Conservation (phyloP, 495 filamentous ascomycete genomes). For the Talaromyces trachyspermus region DNA sequence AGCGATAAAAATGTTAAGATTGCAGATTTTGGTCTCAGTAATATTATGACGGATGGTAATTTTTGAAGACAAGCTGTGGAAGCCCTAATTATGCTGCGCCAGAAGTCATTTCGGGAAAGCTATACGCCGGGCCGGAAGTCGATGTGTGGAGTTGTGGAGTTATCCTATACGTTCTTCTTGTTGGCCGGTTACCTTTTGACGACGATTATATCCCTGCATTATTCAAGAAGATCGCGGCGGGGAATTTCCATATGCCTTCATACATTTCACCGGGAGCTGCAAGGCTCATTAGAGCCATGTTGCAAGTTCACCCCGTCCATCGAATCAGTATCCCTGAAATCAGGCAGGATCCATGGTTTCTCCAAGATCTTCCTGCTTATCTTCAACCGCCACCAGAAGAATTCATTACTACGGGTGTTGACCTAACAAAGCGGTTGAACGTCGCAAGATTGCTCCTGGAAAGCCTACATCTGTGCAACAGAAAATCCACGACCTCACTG, state of each 20-base stretch:
- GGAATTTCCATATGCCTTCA: constrained; percentile 78
- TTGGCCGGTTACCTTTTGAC: constrained; percentile 89
- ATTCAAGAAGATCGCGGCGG: constrained; percentile 84
- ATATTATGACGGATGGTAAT: constrained; percentile 99
- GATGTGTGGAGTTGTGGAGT: constrained; percentile 99
- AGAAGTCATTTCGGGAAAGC: constrained; percentile 94
- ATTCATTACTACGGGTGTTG: constrained; percentile 85
- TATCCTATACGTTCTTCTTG: constrained; percentile 91
- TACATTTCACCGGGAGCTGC: constrained; percentile 85
- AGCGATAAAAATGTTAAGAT: constrained; percentile 96
- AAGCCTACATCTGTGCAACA: constrained; percentile 72
- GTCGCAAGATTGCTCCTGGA: constrained; percentile 65
- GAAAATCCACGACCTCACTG: constrained; percentile 84
- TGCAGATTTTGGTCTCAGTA: constrained; percentile 95
- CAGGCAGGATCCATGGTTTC: constrained; percentile 91
- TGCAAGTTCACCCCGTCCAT: constrained; percentile 90
- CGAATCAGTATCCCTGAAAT: constrained; percentile 91
- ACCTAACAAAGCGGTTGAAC: constrained; percentile 81
- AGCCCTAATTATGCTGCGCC: constrained; percentile 97
- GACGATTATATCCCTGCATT: constrained; percentile 89
- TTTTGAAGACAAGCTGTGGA: constrained; percentile 98
- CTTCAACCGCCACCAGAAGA: constrained; percentile 86
- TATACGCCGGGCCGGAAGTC: constrained; percentile 95
- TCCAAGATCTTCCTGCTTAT: constrained; percentile 74
- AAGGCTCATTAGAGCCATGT: constrained; percentile 81